Conservation (phyloP, 1,284 basidiomycete species). For the Ceratobasidium theobromae region DNA sequence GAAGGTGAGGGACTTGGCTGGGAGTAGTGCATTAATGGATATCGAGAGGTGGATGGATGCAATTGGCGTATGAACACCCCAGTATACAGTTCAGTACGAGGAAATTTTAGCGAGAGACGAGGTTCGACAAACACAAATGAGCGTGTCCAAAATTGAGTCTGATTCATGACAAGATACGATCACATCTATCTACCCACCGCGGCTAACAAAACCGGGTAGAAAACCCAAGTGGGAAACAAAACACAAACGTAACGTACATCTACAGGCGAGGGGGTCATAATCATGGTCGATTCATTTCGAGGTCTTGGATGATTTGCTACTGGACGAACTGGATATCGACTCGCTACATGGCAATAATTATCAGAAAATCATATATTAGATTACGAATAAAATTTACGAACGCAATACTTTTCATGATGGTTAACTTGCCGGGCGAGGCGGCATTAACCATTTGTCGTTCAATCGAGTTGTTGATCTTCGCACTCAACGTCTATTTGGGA, state of each 20-base stretch:
- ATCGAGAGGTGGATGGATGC: conserved; percentile 31
- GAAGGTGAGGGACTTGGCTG: not conserved
- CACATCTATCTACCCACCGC: conserved; percentile 2
- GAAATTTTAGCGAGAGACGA: not conserved
- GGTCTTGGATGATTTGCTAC: conserved; percentile 27
- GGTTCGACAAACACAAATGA: not conserved
- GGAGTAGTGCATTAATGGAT: conserved; percentile 21
- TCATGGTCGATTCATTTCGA: conserved; percentile 19
- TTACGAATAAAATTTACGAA: not conserved
- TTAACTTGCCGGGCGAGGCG: conserved; percentile 81
- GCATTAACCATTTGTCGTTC: conserved; percentile 86
- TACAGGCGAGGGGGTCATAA: not conserved
- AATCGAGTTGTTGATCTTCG: conserved; percentile 87
- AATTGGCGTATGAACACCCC: conserved; percentile 8
- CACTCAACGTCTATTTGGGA: conserved; percentile 64
- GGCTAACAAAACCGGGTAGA: not conserved
- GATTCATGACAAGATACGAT: conserved; percentile 17
- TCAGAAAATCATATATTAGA: not conserved
- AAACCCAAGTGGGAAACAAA: not conserved
- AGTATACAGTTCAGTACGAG: not conserved
- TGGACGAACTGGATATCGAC: conserved; percentile 24
- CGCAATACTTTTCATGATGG: conserved; percentile 74
- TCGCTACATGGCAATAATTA: not conserved
- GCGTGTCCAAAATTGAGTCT: conserved; percentile 10
- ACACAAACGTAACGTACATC: not conserved